Percentiles rank a stretch among this genome's conserved stretches.
Evolutionary conservation across 768 basidiomycete genomes (phyloP).

Genomic region (Coprinopsis strossmayeri): DNA sequence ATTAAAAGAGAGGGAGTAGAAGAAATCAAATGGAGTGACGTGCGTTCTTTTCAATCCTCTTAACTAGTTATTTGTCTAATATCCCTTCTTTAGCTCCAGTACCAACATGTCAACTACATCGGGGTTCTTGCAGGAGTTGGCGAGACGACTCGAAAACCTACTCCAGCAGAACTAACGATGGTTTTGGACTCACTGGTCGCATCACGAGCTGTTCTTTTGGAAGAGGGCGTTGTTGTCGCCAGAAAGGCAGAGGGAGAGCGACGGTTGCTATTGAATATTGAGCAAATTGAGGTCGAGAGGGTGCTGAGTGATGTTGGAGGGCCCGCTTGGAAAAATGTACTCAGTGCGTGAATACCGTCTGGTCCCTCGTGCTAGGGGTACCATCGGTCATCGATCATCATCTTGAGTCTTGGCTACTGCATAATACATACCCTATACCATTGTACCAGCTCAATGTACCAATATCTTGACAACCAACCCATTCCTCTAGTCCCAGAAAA

Average conservation of each 20-base stretch:
- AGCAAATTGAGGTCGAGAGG: conserved; percentile 78
- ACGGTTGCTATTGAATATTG: conserved; percentile 75
- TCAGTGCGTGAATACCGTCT: conserved; percentile 24
- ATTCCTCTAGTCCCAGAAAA: too few species aligned
- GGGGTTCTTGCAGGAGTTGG: conserved; percentile 52
- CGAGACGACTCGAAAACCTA: conserved; percentile 56
- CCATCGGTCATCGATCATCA: not conserved
- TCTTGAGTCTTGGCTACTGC: not conserved
- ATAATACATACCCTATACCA: too few species aligned
- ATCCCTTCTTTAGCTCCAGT: conserved; percentile 44
- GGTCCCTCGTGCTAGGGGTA: too few species aligned
- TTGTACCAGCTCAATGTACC: too few species aligned
- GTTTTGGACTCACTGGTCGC: conserved; percentile 75
- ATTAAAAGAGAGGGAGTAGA: conserved; percentile 79
- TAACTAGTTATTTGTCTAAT: not conserved
- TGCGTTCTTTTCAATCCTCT: conserved; percentile 25
- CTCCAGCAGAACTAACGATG: conserved; percentile 52
- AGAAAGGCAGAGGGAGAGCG: conserved; percentile 61
- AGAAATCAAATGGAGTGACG: conserved; percentile 82
- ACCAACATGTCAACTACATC: conserved; percentile 71
- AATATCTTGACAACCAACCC: too few species aligned
- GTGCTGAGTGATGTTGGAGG: conserved; percentile 81
- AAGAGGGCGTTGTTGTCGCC: conserved; percentile 48
- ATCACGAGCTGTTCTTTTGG: conserved; percentile 69
- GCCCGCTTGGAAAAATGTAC: conserved; percentile 52